Base-by-base conservation (phyloP, 768 basidiomycete genomes). In the Amanita polypyramis region DNA sequence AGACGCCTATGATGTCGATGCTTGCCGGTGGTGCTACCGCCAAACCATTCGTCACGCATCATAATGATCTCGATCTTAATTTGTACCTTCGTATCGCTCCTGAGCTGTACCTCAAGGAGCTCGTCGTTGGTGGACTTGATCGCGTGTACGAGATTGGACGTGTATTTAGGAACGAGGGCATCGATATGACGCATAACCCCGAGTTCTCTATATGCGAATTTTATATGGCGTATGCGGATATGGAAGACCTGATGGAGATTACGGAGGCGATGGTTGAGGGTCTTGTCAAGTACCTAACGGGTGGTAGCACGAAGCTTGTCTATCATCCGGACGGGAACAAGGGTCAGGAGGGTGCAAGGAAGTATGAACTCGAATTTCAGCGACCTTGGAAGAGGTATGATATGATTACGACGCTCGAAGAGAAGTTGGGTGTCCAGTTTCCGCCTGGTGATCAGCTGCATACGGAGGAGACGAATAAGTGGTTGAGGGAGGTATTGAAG, bases 191-290 rank as follows among this genome's bases (percentile, higher is more conserved):
- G 14, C 96, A 99, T 66, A 99, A 99, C 67, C 96, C 96, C 55
- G 96, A 99, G 65, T 97, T 97, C 70, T 89, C 91, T 4, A 95
- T 97, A 68, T 98, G 95, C 76, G 95, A 99, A 70, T 98, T 99
- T 68, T 99, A 98, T 62, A 98, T 99, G 95, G 95, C 96, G 25
- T 98, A 97, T 58, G 96, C 96, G 50, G 96, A 98, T 64, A 94
- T 95, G 93, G 85, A 90, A 70, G 96, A 98, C 61, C 50, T 98
- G 50, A 97, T 99, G 95, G 96, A 97, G 35, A 75, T 98, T 49
- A 99, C 96, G 12, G 96, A 99, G 66, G 67, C 70, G 36, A 73
- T 99, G 70, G 62, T 98, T 14, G 88, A 93, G 59, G 90, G 93
- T 6, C 68, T 99, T 66, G 95, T 98, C 60, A 87, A 83, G 76